A percentile compares a stretch with the other conserved stretches of the same genome.
Evolutionary conservation across 2,329 filamentous ascomycete genomes (phyloP).

Genomic region (Alternaria sp.): DNA sequence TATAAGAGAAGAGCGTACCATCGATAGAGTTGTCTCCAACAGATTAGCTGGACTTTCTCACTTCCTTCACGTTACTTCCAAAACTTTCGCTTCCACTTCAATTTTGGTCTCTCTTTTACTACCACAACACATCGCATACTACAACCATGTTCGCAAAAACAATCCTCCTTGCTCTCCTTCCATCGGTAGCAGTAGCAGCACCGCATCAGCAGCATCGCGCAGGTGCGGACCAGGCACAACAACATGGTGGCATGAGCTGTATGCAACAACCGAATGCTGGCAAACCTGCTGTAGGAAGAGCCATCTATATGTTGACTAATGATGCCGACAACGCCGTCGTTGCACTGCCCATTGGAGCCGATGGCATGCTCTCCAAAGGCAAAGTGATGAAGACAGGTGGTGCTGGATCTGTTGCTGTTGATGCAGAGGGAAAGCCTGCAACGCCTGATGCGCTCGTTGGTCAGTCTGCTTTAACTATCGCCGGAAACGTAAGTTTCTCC

Average conservation of each 20-base stretch:
- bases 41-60: background rate
- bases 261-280: slow-evolving; percentile 8
- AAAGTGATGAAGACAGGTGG: slow-evolving; percentile 59
- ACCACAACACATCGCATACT: background rate
- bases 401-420: slow-evolving; percentile 55
- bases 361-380: slow-evolving; percentile 60
- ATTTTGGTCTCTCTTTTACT: background rate
- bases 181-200: slow-evolving; percentile 10
- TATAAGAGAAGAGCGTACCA: background rate
- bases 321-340: slow-evolving; percentile 61
- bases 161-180: slow-evolving; percentile 14
- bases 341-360: slow-evolving; percentile 57
- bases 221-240: background rate
- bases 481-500: slow-evolving; percentile 61
- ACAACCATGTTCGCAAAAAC: background rate
- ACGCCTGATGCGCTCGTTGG: slow-evolving; percentile 62
- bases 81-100: background rate
- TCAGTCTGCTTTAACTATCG: slow-evolving; percentile 62
- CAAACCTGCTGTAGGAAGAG: slow-evolving; percentile 48
- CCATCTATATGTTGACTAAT: slow-evolving; percentile 67
- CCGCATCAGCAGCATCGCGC: slow-evolving; percentile 10
- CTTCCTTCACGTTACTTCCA: background rate
- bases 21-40: background rate
- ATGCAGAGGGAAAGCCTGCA: slow-evolving; percentile 48
- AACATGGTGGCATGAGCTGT: slow-evolving; percentile 8